These are phyloP conservation scores for Cladosporium oxysporum DNA, from an alignment of 2,329 filamentous ascomycete genomes.

Conservation along the genomic window DNA sequence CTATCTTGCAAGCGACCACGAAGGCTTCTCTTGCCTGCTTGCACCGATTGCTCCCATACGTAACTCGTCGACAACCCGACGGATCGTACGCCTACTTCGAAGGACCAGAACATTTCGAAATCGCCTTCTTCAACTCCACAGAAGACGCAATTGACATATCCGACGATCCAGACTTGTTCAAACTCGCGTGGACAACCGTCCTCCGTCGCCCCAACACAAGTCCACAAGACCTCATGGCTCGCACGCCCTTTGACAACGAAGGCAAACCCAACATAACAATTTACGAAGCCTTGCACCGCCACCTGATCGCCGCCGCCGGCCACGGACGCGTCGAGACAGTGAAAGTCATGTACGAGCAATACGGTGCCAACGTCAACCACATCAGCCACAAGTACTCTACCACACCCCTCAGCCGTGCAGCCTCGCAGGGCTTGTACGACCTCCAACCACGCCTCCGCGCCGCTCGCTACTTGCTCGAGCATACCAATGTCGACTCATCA, in stretches of 20 bases:
- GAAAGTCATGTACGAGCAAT: not conserved
- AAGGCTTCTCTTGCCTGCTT: not conserved
- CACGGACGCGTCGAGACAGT: constrained; percentile 3
- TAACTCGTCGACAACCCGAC: not conserved
- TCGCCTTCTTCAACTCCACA: not conserved
- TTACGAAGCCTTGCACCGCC: not conserved
- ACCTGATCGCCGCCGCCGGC: not conserved
- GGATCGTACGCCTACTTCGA: constrained; percentile 1
- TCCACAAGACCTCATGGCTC: not conserved
- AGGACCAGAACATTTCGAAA: not conserved
- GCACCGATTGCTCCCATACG: not conserved
- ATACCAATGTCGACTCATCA: not conserved
- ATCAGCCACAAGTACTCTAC: not conserved
- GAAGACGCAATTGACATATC: not conserved
- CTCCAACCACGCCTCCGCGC: not conserved
- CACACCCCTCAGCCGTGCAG: not conserved
- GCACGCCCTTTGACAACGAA: not conserved
- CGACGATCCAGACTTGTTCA: not conserved
- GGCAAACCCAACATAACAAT: not conserved
- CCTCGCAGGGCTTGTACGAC: not conserved
- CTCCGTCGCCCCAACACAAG: not conserved
- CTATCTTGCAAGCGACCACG: not conserved
- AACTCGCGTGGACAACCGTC: not conserved
- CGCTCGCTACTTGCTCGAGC: not conserved
- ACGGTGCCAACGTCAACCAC: not conserved